phyloP scores from a whole-genome alignment of 1,284 basidiomycete species.

The Entoloma clypeatum region DNA sequence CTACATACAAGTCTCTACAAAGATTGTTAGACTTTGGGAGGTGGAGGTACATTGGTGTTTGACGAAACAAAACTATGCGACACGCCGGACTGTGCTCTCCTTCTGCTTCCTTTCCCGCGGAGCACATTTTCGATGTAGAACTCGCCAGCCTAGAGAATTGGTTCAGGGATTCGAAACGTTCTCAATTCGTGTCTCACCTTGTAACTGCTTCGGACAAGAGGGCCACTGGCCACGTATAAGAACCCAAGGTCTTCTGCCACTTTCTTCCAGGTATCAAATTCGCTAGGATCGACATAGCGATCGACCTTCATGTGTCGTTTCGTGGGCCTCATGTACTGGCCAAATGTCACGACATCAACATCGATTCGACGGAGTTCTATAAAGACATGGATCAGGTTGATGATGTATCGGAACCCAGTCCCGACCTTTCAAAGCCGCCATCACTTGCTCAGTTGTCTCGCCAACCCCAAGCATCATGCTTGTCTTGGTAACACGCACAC shows the following conservation, averaged over 20 bases:
- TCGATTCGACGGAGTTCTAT: slow-evolving; percentile 82
- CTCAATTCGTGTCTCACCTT: slow-evolving; percentile 57
- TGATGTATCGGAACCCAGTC: not conserved
- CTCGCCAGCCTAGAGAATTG: slow-evolving; percentile 69
- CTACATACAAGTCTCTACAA: not conserved
- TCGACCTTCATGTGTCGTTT: slow-evolving; percentile 99
- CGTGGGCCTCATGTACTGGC: slow-evolving; percentile 99
- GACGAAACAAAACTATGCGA: slow-evolving; percentile 4
- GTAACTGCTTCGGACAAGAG: slow-evolving; percentile 94
- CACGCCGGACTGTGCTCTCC: slow-evolving; percentile 28
- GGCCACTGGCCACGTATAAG: slow-evolving; percentile 96
- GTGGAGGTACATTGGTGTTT: not conserved
- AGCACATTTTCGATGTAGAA: slow-evolving; percentile 91
- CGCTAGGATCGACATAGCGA: slow-evolving; percentile 90
- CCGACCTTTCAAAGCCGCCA: slow-evolving; percentile 79
- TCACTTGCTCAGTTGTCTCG: slow-evolving; percentile 82
- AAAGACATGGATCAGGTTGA: not conserved
- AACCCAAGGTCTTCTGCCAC: slow-evolving; percentile 93
- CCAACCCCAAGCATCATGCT: slow-evolving; percentile 99
- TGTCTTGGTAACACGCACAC: slow-evolving; percentile 92
- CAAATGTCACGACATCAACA: slow-evolving; percentile 98
- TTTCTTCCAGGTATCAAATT: slow-evolving; percentile 91
- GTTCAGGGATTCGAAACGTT: slow-evolving; percentile 6
- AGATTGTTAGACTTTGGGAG: not conserved
- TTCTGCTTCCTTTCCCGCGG: slow-evolving; percentile 51